phyloP scores from a whole-genome alignment of 768 basidiomycete genomes.

The Serpula lacrymans region DNA sequence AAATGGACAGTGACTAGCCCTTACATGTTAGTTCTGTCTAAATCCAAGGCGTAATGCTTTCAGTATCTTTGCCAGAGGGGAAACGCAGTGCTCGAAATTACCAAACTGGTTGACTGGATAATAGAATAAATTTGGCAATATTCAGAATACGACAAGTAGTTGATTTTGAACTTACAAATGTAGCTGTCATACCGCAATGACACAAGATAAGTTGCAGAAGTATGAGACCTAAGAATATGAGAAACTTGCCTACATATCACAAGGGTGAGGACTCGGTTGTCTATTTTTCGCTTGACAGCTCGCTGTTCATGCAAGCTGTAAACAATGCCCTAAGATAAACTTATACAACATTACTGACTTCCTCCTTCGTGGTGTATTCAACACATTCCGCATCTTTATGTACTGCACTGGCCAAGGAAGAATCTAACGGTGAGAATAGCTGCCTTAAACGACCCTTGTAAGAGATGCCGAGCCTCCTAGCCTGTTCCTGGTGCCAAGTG shows the following conservation, averaged over 20 bases:
- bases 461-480: no score
- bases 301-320: slow-evolving; percentile 22
- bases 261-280: slow-evolving; percentile 46
- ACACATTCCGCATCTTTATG: slow-evolving; percentile 47
- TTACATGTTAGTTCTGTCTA: slow-evolving; percentile 58
- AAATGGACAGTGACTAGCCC: slow-evolving; percentile 9
- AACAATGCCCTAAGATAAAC: not conserved
- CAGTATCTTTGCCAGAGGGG: slow-evolving; percentile 44
- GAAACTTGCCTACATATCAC: slow-evolving; percentile 45
- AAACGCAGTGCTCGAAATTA: not conserved
- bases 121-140: not conserved
- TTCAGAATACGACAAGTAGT: no score
- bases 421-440: slow-evolving; percentile 23
- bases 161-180: slow-evolving; percentile 37
- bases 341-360: slow-evolving; percentile 27
- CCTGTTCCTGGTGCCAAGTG: slow-evolving; percentile 38
- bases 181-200: slow-evolving; percentile 38
- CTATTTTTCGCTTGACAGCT: slow-evolving; percentile 47
- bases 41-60: slow-evolving; percentile 8
- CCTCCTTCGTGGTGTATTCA: slow-evolving; percentile 47
- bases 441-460: no score
- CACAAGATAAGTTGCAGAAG: not conserved
- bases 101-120: slow-evolving; percentile 17
- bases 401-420: slow-evolving; percentile 45
- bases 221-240: not conserved